phyloP scores from a whole-genome alignment of 768 basidiomycete species.

The Nevesoporus exiguus region DNA sequence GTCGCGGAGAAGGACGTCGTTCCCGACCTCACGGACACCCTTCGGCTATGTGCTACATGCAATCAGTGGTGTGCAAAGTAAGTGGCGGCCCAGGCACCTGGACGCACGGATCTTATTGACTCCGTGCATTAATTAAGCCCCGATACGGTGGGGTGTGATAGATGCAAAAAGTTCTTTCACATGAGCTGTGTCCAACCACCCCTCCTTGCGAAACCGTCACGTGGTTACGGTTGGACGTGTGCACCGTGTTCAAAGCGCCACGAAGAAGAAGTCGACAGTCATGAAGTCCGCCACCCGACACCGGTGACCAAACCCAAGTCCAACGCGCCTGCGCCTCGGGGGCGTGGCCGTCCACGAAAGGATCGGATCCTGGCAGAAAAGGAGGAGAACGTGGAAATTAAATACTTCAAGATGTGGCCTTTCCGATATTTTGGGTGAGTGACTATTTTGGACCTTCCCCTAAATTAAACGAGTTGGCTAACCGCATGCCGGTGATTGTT shows the following conservation, averaged over 20 bases:
- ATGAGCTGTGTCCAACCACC: conserved; percentile 94
- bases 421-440: conserved; percentile 96
- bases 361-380: conserved; percentile 69
- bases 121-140: conserved; percentile 44
- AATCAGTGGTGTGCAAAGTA: conserved; percentile 87
- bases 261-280: conserved; percentile 80
- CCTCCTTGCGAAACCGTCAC: conserved; percentile 83
- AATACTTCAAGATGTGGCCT: conserved; percentile 88
- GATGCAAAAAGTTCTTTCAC: conserved; percentile 92
- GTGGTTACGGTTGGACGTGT: conserved; percentile 98
- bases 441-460: neutral
- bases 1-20: conserved; percentile 93
- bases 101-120: conserved; percentile 19
- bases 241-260: conserved; percentile 86
- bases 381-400: conserved; percentile 73
- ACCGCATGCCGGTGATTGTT: conserved; percentile 10
- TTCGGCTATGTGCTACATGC: conserved; percentile 86
- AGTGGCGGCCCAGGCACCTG: conserved; percentile 27
- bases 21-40: conserved; percentile 80
- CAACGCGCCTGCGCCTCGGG: conserved; percentile 68
- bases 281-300: conserved; percentile 59
- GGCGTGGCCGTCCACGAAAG: conserved; percentile 75
- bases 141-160: conserved; percentile 86
- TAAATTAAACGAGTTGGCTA: conserved; percentile 3
- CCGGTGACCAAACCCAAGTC: conserved; percentile 58